Evolutionary conservation across 306 rosid species (phyloP), one percentile per base, ranked within the genome.

Genomic region (Styphnolobium japonicum): DNA sequence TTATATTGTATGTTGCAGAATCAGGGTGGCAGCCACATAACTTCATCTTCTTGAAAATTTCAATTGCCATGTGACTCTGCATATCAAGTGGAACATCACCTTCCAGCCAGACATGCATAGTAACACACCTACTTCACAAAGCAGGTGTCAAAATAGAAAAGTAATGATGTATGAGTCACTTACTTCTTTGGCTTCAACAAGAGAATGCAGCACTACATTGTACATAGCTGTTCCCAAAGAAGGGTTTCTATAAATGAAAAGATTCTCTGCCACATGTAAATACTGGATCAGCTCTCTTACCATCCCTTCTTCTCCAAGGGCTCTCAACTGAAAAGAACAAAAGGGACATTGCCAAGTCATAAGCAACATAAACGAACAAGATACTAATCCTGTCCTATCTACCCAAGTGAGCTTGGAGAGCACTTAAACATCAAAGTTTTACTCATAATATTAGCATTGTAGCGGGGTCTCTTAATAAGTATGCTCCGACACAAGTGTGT

Each of bases 251-350:
- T 71, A 84, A 71, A 81, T 62, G 80, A 90, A 92, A 72, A 87
- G 87, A 80, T 82, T 88, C 80, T 94, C 97, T 10, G 98, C 97
- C 79, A 81, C 82, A 7, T 81, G 78, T 71, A 94, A 89, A 83
- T 90, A 90, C 46, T 87, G 88, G 77, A 92, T 77, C 83, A 92
- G 65, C 81, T 82, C 91, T 81, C 60, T 77, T 75, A 78, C 85
- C 97, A 94, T 94, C 70, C 91, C 89, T 83, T 92, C 97, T 70
- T 86, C 85, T 78, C 98, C 98, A 55, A 94, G 86, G 85, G 93
- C 94, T 66, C 76, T 90, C 85, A 94, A 74, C 98, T 90, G 87
- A 64, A 71, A 81, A 83, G 25, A 33, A 63, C 1, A 51, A 49
- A 73, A 61, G 49, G 56, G 5, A 42, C 67, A 84, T 11, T 31